Base-by-base conservation (phyloP, 176 grass and related monocot species). In the Eleusine indica region DNA sequence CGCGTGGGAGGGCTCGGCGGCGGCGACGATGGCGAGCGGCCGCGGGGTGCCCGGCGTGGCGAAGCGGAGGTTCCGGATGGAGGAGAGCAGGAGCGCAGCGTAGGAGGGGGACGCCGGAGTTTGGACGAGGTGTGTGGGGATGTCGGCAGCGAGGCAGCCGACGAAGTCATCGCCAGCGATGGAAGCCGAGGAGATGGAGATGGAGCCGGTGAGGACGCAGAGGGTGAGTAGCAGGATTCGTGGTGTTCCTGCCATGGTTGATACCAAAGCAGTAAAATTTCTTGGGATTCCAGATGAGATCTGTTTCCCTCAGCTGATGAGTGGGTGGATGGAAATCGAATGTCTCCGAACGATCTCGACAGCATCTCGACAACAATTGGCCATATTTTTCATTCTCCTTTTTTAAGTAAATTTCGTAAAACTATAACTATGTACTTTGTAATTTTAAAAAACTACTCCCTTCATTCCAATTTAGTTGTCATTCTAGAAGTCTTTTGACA, bases 21-120 rank as follows among this genome's bases (percentile, higher is more conserved):
- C 86, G 7, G 80, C 56, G 71, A 94, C 47, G 74, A 94, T 76
- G 52, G 75, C 46, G 56, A 91, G 17, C 15, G 89, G 92, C 40
- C 71, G 52, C 9, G 75, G 56, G 41, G 56, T 71, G 4, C 56
- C 30, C 13, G 84, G 32, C 15, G 74, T 58, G 41, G 70, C 74
- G 74, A 70, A 85, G 41, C 74, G 74, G 41, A 85, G 83, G 81
- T 43, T 44, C 19, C 82, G 70, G 52, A 49, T 13, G 73, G 83
- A 30, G 77, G 74, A 85, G 73, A 60, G 64, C 25, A 85, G 83
- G 1, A 38, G 6, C 40, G 74, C 22, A 8, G 52, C 21, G 66
- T 85, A 85, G 41, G 83, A 85, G 28, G 74, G 66, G 66, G 74
- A 78, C 12, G 66, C 40, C 66, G 66, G 83, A 28, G 83, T 78